Evolutionary conservation across 1,284 basidiomycete species (phyloP), one percentile per base, ranked within the genome.

Genomic region (Schizophyllum amplum): DNA sequence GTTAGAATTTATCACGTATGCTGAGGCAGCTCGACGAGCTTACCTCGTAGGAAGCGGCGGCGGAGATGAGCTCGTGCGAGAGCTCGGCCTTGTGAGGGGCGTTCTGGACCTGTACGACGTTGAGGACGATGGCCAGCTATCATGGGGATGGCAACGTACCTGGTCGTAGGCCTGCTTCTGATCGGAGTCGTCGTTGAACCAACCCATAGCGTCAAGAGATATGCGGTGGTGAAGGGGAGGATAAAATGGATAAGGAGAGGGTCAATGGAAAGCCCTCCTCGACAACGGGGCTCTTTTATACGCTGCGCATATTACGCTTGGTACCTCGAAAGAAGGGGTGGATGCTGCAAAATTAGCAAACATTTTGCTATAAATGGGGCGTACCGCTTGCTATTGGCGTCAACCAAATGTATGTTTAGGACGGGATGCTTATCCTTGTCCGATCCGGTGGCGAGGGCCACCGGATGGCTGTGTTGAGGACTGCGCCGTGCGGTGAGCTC

Each of bases 1-100:
- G 24, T 15, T 27, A 26, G 24, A 20, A 54, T 13, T n/a, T 7
- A 3, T 42, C 22, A 46, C 25, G 22, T 25, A 21, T 24, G 17
- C 42, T n/a, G 9, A 24, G 24, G 26, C 27, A 21, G 4, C n/a
- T n/a, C 5, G 7, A n/a, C n/a, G 3, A 15, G 20, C 58, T 11
- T 47, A 74, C 76, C 69, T 78, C 76, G 64, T 72, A 78, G 1
- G 82, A 75, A 51, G 82, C 82, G 57, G 82, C 82, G 58, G 71
- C 82, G 55, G 80, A 82, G 64, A 87, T 79, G 63, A 86, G 74
- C 69, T 87, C 84, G 68, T 87, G 84, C 21, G 83, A 81, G 54
- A 83, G 68, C 57, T 67, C 52, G 11, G 82, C 79, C 68, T 83
- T 73, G 74, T 83, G 82, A 57, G 76, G 77, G 56, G 74, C 76